phyloP scores from a whole-genome alignment of 2,329 filamentous ascomycete genomes.

The Fusarium sarcochroum region DNA sequence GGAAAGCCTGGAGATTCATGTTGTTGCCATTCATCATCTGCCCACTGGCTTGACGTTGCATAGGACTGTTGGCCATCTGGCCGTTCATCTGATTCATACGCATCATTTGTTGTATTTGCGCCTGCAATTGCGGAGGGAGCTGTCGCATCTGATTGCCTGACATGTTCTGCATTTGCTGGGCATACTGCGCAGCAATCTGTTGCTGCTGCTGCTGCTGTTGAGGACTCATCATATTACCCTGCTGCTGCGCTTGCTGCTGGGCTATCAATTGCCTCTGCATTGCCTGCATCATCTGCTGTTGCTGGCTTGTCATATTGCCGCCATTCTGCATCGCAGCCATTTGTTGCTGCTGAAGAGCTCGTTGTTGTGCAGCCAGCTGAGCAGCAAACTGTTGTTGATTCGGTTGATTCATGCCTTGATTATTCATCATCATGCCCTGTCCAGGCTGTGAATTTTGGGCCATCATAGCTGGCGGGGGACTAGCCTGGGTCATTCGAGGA shows the following conservation, averaged over 20 bases:
- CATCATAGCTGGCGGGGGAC: slow-evolving; percentile 73
- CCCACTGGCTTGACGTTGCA: slow-evolving; percentile 51
- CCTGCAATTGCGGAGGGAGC: slow-evolving; percentile 54
- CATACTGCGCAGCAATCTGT: slow-evolving; percentile 60
- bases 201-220: slow-evolving; percentile 60
- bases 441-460: slow-evolving; percentile 69
- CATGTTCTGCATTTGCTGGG: slow-evolving; percentile 60
- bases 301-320: slow-evolving; percentile 56
- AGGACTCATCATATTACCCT: slow-evolving; percentile 58
- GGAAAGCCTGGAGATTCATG: slow-evolving; percentile 57
- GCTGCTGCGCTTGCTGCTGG: slow-evolving; percentile 54
- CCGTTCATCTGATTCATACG: slow-evolving; percentile 54
- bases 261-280: slow-evolving; percentile 58
- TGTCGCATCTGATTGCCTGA: slow-evolving; percentile 54
- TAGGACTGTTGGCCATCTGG: slow-evolving; percentile 49
- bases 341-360: slow-evolving; percentile 59
- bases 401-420: slow-evolving; percentile 58
- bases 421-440: slow-evolving; percentile 65
- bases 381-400: slow-evolving; percentile 58
- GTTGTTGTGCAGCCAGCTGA: slow-evolving; percentile 65
- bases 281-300: slow-evolving; percentile 57
- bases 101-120: slow-evolving; percentile 55
- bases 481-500: slow-evolving; percentile 74
- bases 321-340: slow-evolving; percentile 58
- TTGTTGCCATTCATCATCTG: slow-evolving; percentile 60